phyloP scores from a whole-genome alignment of 1,284 basidiomycete species.

The Psilocybe mexicana region DNA sequence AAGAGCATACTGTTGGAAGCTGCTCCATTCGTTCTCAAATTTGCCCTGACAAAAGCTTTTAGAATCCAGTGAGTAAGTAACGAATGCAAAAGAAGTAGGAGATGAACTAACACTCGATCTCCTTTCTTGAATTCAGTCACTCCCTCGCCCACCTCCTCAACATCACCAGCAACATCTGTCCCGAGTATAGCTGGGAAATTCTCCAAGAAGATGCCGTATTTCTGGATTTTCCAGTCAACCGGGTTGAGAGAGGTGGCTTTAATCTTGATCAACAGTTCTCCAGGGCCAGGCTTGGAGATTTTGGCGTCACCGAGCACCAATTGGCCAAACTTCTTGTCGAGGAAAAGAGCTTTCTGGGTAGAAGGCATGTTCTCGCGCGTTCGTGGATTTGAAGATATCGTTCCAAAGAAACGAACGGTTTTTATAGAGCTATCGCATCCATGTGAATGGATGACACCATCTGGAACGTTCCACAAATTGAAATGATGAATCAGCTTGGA shows the following conservation, averaged over 20 bases:
- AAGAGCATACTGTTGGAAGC: conserved; percentile 51
- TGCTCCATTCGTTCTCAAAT: conserved; percentile 37
- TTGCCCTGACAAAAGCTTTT: conserved; percentile 43
- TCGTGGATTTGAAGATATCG: neutral
- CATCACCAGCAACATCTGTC: conserved; percentile 28
- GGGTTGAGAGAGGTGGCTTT: conserved; percentile 41
- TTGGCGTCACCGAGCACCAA: conserved; percentile 16
- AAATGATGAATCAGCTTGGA: too few relatives aligned
- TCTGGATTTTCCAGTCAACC: conserved; percentile 42
- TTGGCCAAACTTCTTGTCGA: conserved; percentile 20
- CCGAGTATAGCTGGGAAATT: conserved; percentile 47
- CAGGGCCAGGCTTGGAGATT: conserved; percentile 31
- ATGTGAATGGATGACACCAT: neutral
- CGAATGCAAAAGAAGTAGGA: neutral
- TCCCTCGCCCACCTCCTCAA: conserved; percentile 29
- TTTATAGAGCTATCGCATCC: neutral
- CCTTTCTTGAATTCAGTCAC: conserved; percentile 25
- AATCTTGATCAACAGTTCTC: conserved; percentile 44
- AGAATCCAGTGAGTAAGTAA: neutral
- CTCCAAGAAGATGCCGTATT: conserved; percentile 23
- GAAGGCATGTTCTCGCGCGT: conserved; percentile 1
- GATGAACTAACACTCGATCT: conserved; percentile 27
- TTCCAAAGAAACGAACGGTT: neutral
- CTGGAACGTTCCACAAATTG: neutral
- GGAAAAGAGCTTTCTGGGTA: conserved; percentile 26